Conservation (phyloP, 2,329 filamentous ascomycete species). For the Pochonia chlamydosporia region DNA sequence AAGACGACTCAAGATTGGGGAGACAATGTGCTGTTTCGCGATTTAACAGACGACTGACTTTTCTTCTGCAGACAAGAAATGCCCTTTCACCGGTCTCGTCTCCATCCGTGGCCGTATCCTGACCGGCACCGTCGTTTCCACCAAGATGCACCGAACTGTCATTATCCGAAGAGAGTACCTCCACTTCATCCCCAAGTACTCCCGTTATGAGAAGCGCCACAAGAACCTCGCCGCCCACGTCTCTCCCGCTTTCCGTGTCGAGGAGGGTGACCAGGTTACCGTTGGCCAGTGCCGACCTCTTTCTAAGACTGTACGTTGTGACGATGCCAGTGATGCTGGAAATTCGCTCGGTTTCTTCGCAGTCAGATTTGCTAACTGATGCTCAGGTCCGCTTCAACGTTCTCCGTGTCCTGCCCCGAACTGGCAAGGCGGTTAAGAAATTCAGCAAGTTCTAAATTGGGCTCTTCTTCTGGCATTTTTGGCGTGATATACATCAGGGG, state of each 20-base stretch:
- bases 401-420: conserved; percentile 95
- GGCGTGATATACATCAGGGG: conserved; percentile 45
- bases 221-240: conserved; percentile 99
- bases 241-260: conserved; percentile 98
- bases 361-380: not conserved
- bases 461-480: conserved; percentile 46
- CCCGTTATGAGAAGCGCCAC: conserved; percentile 99
- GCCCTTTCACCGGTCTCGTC: conserved; percentile 98
- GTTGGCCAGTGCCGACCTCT: conserved; percentile 99
- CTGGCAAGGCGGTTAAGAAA: conserved; percentile 93
- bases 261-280: conserved; percentile 98
- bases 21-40: not conserved
- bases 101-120: conserved; percentile 99
- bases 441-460: conserved; percentile 94
- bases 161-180: conserved; percentile 99
- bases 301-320: conserved; percentile 92
- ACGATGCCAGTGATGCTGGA: not conserved
- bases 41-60: conserved; percentile 4
- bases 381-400: conserved; percentile 96
- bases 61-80: conserved; percentile 86
- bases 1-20: not conserved
- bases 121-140: conserved; percentile 97
- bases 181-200: conserved; percentile 99
- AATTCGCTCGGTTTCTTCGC: not conserved
- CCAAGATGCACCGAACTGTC: conserved; percentile 99